Base-by-base conservation (phyloP, 306 rosid species). In the Vigna mungo region DNA sequence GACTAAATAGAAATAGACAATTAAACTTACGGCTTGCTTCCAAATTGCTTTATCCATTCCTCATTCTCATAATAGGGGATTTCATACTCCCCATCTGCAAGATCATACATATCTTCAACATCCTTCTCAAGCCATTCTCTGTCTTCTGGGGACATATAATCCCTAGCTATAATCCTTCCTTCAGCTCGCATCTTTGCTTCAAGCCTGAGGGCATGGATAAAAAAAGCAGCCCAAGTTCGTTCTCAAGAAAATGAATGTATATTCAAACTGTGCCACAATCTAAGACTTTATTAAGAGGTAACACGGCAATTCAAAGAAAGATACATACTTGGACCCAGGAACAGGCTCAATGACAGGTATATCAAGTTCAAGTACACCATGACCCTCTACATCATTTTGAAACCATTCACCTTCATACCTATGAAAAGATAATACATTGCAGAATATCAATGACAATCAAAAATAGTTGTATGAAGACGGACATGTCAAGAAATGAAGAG, bases 371-470 rank as follows among this genome's bases (percentile, higher is more conserved):
- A 90, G 82, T 72, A 95, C 93, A 43, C 97, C 99, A 71, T 95
- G 97, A 68, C 99, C 99, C 83, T 90, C 97, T 84, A 89, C 84
- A 74, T 86, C 78, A 51, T 95, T 92, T 84, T 86, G 97, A 79
- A 92, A 84, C 99, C 99, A 95, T 83, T 95, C 99, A 75, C 97
- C 99, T 92, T 95, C 99, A 80, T 92, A 95, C 90, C 97, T 95
- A 62, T 20, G 53, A 72, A 66, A 61, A 81, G 27, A 67, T 74
- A 75, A 81, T 12, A 72, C 47, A 41, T 58, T 67, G 41, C 74
- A 17, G 78, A 68, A 63, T 39, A 58, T 78, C 58, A 64, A 23
- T 37, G 64, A 62, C 80, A 52, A 46, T 74, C 44, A 34, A 67
- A 55, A 43, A 75, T 41, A 72, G 81, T 55, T 68, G 68, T 58